Base-by-base conservation (phyloP, 179 eudicot genomes). In the Silene coronaria region DNA sequence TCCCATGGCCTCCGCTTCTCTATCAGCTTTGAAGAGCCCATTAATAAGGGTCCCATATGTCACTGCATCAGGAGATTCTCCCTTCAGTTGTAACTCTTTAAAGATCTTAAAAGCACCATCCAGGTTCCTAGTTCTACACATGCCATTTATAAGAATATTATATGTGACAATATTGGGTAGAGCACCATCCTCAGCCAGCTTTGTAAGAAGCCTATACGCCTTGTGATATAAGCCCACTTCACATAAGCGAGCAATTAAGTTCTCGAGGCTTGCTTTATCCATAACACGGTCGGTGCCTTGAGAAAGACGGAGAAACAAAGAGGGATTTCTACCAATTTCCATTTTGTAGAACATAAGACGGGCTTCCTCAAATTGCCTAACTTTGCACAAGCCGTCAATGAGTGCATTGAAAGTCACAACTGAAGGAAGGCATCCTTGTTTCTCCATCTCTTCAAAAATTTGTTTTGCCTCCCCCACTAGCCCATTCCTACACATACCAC, bases 281-380 rank as follows among this genome's bases (percentile, higher is more conserved):
- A 77, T 75, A 48, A 87, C 86, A 76, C 80, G 79, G 79, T 92
- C 86, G 16, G 80, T 73, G 19, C 92, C 91, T 70, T 89, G 97
- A 79, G 92, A 84, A 75, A 92, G 91, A 58, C 91, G 90, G 79
- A 92, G 90, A 84, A 87, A 87, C 78, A 92, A 72, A 22, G 90
- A 86, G 8, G 92, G 97, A 46, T 85, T 91, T 85, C 80, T 89
- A 64, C 96, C 94, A 42, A 91, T 81, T 75, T 92, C 97, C 97
- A 92, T 92, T 78, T 88, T 85, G 81, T 80, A 83, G 73, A 89
- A 84, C 82, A 88, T 26, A 57, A 82, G 81, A 16, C 79, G 85
- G 72, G 95, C 97, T 81, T 88, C 90, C 73, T 87, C 87, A 58
- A 85, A 83, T 68, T 89, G 69, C 16, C 90, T 88, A 22, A 81